phyloP scores from a whole-genome alignment of 257 asterid genomes.

The Ophiorrhiza pumila region DNA sequence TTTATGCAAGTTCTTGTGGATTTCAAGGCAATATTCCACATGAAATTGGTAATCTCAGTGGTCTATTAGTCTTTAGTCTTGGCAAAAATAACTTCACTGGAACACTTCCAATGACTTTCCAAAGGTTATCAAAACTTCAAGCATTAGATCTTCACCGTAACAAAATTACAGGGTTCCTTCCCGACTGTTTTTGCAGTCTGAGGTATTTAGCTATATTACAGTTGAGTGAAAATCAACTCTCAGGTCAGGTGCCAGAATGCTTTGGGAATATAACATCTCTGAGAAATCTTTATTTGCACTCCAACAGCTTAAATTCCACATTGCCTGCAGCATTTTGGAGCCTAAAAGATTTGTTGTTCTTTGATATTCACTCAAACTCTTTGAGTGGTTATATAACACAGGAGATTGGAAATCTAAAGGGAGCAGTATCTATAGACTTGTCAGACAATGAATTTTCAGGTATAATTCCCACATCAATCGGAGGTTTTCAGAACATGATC shows the following conservation, averaged over 20 bases:
- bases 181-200: background rate
- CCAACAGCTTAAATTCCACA: background rate
- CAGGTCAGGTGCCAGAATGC: constrained; percentile 1
- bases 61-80: background rate
- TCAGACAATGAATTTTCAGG: background rate
- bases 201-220: background rate
- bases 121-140: background rate
- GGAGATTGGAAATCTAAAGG: background rate
- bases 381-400: background rate
- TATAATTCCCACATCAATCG: background rate
- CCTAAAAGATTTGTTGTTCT: background rate
- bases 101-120: background rate
- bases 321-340: background rate
- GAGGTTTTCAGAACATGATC: background rate
- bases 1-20: background rate
- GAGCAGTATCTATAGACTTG: background rate
- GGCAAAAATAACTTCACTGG: background rate
- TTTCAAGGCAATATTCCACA: background rate
- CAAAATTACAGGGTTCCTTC: constrained; percentile 9
- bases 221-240: background rate
- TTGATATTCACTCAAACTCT: background rate
- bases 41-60: constrained; percentile 9
- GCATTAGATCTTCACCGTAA: background rate
- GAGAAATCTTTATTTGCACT: background rate
- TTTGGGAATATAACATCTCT: constrained; percentile 12